Evolutionary conservation across 192 early-diverging fungal species (phyloP).

Genomic region (Linnemannia schmuckeri): DNA sequence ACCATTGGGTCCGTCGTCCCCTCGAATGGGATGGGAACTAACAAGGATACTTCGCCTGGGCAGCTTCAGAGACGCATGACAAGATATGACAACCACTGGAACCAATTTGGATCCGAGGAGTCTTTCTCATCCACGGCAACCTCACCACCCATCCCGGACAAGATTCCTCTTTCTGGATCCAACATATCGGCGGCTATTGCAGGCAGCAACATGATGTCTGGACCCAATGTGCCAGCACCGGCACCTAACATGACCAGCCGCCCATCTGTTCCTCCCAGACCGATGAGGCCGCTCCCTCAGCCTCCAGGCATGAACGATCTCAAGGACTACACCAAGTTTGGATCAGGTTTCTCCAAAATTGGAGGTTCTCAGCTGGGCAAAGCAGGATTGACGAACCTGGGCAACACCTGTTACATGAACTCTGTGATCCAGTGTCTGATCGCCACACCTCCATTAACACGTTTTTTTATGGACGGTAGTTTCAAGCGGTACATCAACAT

Average conservation of each 20-base stretch:
- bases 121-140: background rate
- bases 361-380: conserved; percentile 71
- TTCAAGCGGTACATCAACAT: conserved; percentile 75
- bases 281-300: conserved; percentile 57
- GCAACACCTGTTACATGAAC: conserved; percentile 92
- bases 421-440: conserved; percentile 84
- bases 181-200: conserved; percentile 13
- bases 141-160: conserved; percentile 37
- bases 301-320: conserved; percentile 46
- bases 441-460: conserved; percentile 76
- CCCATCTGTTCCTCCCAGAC: conserved; percentile 52
- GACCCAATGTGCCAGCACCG: background rate
- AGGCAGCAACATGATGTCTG: background rate
- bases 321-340: conserved; percentile 45
- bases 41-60: background rate
- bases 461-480: conserved; percentile 78
- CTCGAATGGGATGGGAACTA: background rate
- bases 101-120: conserved; percentile 34
- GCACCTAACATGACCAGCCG: conserved; percentile 3
- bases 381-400: conserved; percentile 83
- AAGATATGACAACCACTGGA: conserved; percentile 48
- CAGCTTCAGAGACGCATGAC: conserved; percentile 26
- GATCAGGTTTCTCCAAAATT: conserved; percentile 50
- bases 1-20: background rate
- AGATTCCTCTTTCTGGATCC: conserved; percentile 20